Base-by-base conservation (phyloP, 164 flowering plant species). In the Vitis rotundifolia region DNA sequence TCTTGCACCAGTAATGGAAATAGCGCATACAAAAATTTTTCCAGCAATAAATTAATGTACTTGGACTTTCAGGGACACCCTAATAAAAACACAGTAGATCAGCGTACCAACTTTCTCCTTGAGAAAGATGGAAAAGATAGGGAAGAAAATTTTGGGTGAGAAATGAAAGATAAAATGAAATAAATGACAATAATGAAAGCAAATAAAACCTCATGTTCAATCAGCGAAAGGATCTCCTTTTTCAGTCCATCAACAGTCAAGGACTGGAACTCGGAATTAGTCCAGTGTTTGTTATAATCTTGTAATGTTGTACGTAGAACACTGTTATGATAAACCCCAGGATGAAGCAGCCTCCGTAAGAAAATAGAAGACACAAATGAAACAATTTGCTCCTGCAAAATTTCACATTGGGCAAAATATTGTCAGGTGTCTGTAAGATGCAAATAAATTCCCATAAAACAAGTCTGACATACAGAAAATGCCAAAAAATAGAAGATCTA, bases 321-420 rank as follows among this genome's bases (percentile, higher is more conserved):
- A 75, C 55, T 67, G 77, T 71, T 75, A 70, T 89, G 81, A 77
- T 75, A 73, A 77, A 93, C 88, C 49, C 98, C 97, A 65, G 96
- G 97, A 68, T 78, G 85, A 71, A 95, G 90, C 68, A 95, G 80
- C 79, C 90, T 85, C 55, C 81, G 89, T 26, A 93, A 71, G 83
- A 89, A 91, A 69, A 90, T 85, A n/a, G 97, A 87, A 61, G 99
- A 91, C 31, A 95, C 62, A 79, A 90, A 79, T 18, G 85, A 86
- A 9, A 82, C 67, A 69, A 80, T 72, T 54, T 84, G 82, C 61
- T 85, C 99, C 98, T 93, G 94, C 85, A 84, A 69, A 68, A 61
- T 22, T 22, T 22, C 44, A 37, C 44, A 8, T 9, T 53, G 26
- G n/a, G 28, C 44, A 59, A 5, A 58, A 44, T 8, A 29, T 49